Conservation (phyloP, 73 alveolate species). For the Tetrahymena elliotti region DNA sequence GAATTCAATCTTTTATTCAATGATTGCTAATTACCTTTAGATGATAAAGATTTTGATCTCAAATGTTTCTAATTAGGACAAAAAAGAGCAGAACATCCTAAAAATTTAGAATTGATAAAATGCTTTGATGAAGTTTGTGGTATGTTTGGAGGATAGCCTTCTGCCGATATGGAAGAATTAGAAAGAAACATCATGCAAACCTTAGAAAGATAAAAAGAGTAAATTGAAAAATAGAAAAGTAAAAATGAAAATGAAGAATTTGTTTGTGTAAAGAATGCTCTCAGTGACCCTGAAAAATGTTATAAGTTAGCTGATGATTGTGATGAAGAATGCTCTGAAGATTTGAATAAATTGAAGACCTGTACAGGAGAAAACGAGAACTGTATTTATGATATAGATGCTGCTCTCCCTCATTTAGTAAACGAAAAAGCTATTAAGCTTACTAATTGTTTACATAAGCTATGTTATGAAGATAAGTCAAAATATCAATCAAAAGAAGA, state of each 20-base stretch:
- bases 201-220: neutral
- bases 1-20: neutral
- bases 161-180: neutral
- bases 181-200: neutral
- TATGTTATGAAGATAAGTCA: neutral
- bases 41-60: neutral
- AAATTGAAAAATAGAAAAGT: neutral
- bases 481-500: neutral
- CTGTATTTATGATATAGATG: neutral
- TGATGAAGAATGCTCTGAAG: neutral
- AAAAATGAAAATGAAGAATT: neutral
- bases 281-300: neutral
- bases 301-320: neutral
- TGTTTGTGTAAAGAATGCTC: neutral
- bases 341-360: neutral
- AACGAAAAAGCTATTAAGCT: neutral
- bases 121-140: neutral
- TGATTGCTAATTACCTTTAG: neutral
- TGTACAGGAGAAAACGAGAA: neutral
- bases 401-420: neutral
- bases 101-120: neutral
- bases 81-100: neutral
- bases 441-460: neutral
- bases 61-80: neutral
- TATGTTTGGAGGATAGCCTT: neutral